Conservation (phyloP, 2,329 filamentous ascomycete species). For the Elsinoe necatrix region DNA sequence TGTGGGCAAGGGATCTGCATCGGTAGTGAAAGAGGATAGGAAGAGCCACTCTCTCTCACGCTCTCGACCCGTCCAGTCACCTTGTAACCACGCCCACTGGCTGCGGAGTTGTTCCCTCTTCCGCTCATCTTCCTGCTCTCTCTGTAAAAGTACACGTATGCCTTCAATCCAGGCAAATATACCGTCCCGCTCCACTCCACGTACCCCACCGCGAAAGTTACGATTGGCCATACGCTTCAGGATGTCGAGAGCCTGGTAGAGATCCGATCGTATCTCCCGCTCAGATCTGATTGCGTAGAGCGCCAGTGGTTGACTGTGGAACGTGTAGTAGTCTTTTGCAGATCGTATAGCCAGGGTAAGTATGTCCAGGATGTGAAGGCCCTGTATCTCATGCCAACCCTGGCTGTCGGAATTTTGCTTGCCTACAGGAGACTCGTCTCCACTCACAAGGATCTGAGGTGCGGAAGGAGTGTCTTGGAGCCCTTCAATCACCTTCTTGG, state of each 20-base stretch:
- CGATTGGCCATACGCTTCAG: conserved; percentile 85
- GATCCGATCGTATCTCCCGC: conserved; percentile 71
- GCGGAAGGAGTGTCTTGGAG: conserved; percentile 28
- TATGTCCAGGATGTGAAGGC: conserved; percentile 83
- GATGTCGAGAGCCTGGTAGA: conserved; percentile 80
- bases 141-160: conserved; percentile 65
- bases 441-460: conserved; percentile 20
- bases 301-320: conserved; percentile 77
- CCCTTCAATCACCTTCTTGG: conserved; percentile 58
- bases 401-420: conserved; percentile 36
- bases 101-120: conserved; percentile 49
- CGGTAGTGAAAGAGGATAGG: conserved; percentile 62
- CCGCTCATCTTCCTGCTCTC: conserved; percentile 69
- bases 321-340: conserved; percentile 92
- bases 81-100: conserved; percentile 67
- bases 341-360: conserved; percentile 92
- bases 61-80: conserved; percentile 65
- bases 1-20: conserved; percentile 49
- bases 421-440: conserved; percentile 20
- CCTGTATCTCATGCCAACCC: conserved; percentile 79
- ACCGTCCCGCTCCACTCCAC: conserved; percentile 63
- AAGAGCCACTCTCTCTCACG: conserved; percentile 75
- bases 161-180: conserved; percentile 73
- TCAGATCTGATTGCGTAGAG: conserved; percentile 83
- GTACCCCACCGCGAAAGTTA: conserved; percentile 75